Evolutionary conservation across 148 eudicot species (phyloP).

Genomic region (Silene uniflora): DNA sequence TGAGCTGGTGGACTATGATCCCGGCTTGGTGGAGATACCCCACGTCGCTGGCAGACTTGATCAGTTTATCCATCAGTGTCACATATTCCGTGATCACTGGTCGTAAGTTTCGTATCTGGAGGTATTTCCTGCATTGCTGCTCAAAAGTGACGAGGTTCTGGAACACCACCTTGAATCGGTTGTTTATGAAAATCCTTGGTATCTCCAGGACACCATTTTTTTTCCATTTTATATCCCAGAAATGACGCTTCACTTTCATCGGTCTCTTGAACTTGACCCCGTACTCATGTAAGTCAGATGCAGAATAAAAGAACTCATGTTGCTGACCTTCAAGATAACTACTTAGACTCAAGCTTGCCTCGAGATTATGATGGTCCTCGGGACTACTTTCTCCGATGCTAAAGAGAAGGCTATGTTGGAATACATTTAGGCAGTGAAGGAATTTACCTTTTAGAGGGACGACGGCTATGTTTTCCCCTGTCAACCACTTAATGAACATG

Average conservation of each 20-base stretch:
- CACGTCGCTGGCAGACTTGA: not conserved
- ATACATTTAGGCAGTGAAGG: not conserved
- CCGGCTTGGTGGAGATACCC: not conserved
- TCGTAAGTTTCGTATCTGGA: not conserved
- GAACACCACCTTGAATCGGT: not conserved
- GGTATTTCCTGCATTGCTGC: not conserved
- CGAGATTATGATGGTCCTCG: too few species aligned
- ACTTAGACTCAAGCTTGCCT: not conserved
- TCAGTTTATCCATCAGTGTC: not conserved
- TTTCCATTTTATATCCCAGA: too few species aligned
- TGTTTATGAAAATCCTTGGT: not conserved
- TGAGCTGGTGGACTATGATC: not conserved
- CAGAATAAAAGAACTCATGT: not conserved
- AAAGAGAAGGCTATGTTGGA: not conserved
- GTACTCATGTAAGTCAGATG: not conserved
- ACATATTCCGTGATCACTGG: not conserved
- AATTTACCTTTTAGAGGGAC: not conserved
- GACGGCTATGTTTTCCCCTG: not conserved
- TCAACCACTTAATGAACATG: conserved; percentile 1
- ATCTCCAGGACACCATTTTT: too few species aligned
- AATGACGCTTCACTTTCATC: not conserved
- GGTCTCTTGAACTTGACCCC: not conserved
- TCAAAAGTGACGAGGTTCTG: not conserved
- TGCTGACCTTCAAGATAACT: not conserved
- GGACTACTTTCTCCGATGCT: too few species aligned